Percentiles rank a stretch among this genome's conserved stretches.
Evolutionary conservation across 768 basidiomycete genomes (phyloP).

Genomic region (Lepiota venenata): DNA sequence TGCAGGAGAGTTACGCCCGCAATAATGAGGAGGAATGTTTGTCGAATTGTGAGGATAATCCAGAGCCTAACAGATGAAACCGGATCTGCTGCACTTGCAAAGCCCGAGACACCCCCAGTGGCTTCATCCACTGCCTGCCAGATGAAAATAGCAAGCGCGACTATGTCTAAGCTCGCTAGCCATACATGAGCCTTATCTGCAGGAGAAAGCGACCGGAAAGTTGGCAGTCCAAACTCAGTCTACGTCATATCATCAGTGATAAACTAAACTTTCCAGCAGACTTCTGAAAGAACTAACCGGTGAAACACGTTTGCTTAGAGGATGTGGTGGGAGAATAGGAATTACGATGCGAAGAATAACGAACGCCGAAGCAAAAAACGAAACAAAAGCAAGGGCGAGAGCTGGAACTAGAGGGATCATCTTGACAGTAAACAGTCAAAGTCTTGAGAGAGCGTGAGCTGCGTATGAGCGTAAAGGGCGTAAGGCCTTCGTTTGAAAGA

Average conservation of each 20-base stretch:
- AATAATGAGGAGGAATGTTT: constrained; percentile 64
- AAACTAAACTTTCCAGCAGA: constrained; percentile 15
- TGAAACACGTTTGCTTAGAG: constrained; percentile 69
- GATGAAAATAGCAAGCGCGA: constrained; percentile 58
- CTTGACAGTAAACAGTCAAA: constrained; percentile 18
- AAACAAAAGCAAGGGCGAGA: constrained; percentile 64
- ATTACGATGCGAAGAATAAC: constrained; percentile 74
- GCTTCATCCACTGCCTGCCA: constrained; percentile 64
- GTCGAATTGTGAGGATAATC: constrained; percentile 63
- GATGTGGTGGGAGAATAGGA: constrained; percentile 71
- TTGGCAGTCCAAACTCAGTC: constrained; percentile 76
- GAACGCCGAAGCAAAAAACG: constrained; percentile 71
- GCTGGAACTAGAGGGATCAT: constrained; percentile 72
- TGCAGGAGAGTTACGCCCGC: constrained; percentile 61
- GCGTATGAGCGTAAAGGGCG: constrained; percentile 41
- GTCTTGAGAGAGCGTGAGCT: constrained; percentile 43
- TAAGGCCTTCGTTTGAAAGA: constrained; percentile 36
- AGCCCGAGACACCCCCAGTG: constrained; percentile 40
- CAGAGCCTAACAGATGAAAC: constrained; percentile 61
- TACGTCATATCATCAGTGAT: constrained; percentile 25
- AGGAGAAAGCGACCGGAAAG: constrained; percentile 60
- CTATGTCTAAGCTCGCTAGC: constrained; percentile 64
- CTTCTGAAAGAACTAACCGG: constrained; percentile 47
- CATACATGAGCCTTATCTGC: constrained; percentile 72
- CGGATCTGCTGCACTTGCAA: constrained; percentile 43